Base-by-base conservation (phyloP, 73 alveolate species). In the Vitrella brassicaformis region DNA sequence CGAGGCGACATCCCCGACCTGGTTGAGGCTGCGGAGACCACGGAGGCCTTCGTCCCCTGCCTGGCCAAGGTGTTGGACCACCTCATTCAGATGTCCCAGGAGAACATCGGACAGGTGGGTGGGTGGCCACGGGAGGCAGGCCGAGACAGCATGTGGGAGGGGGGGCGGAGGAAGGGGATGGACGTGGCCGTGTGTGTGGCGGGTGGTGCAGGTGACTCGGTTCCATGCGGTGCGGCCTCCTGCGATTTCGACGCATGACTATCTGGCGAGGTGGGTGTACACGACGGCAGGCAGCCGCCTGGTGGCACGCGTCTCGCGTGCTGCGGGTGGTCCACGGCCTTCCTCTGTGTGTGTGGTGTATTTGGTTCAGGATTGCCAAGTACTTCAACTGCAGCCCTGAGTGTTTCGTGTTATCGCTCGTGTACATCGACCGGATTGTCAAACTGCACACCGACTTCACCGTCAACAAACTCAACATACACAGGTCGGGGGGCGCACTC, bases 371-470 rank as follows among this genome's bases (percentile, higher is more conserved):
- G 79, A 71, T 84, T 65, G 83, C 87, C 64, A 71, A 73, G 70
- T 84, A 72, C 75, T 79, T 84, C 64, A 80, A 84, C 70, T 71
- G 86, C 77, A 78, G 87, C 47, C 87, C 75, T 31, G 79, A 78
- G 31, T 84, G 90, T 87, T 84, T 84, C 68, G 77, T 84, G 74
- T 83, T 84, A 66, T 81, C 85, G 70, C 67, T 84, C 74, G 75
- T 84, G 72, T 84, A 84, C 84, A 84, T 84, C 65, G 90, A 78
- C 68, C 73, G 90, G 64, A 75, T 75, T 31, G 82, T 75, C 65
- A 75, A 75, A 76, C 45, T 75, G 26, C 82, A 75, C 27, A 75
- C 82, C 25, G 82, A 75, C 76, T 75, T 75, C 76, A 75, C 82
- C 76, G 68, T 75, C 29, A 67, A 76, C 66, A 67, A 72, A 65